Evolutionary conservation across 495 filamentous ascomycete genomes (phyloP).

Genomic region (Collariella sp.): DNA sequence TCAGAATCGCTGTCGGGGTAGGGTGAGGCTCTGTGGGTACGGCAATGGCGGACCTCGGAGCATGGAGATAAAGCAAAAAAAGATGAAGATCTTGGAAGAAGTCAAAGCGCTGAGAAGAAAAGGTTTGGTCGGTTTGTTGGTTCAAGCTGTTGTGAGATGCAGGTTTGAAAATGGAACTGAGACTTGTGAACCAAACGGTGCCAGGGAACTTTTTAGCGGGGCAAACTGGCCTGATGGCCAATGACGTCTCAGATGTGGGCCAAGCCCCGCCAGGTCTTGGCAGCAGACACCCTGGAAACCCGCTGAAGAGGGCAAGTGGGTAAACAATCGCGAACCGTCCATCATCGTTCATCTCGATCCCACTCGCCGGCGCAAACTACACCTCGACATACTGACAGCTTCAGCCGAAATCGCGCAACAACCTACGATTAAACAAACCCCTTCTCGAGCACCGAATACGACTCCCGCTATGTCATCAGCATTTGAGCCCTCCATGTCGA

Average conservation of each 20-base stretch:
- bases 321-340: constrained; percentile 16
- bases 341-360: not conserved
- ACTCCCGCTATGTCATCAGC: constrained; percentile 49
- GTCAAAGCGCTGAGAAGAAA: too few species aligned
- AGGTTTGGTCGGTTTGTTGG: too few species aligned
- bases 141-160: too few species aligned
- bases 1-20: not conserved
- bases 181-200: not conserved
- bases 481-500: constrained; percentile 71
- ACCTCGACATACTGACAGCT: not conserved
- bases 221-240: not conserved
- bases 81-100: too few species aligned
- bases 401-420: not conserved
- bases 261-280: constrained; percentile 2
- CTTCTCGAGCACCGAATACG: not conserved
- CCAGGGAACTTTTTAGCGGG: constrained; percentile 17
- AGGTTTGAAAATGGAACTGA: not conserved
- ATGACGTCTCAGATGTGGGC: not conserved
- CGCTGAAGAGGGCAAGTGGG: constrained; percentile 12
- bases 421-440: not conserved
- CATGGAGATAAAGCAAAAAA: not conserved
- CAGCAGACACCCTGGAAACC: constrained; percentile 16
- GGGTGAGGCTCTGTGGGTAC: not conserved
- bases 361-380: not conserved
- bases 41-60: not conserved